Evolutionary conservation across 768 basidiomycete species (phyloP), one percentile per base, ranked within the genome.

Genomic region (Suillus decipiens): DNA sequence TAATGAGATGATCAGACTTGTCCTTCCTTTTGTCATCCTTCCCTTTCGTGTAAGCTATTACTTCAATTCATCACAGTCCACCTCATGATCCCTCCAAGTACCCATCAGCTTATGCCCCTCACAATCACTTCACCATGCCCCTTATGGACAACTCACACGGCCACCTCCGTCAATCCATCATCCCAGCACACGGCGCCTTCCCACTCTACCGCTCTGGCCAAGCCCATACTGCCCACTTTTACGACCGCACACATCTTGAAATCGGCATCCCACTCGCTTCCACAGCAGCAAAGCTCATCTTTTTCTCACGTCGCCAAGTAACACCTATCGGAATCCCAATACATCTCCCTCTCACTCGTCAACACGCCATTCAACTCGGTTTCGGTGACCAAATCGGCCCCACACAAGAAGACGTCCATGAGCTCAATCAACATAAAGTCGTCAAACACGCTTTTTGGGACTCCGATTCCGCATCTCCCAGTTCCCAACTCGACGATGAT

Each of bases 231-330:
- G 72, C 74, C 12, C 42, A 69, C 6, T 66, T 76, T 37, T 77
- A 79, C 61, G 71, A 75, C 47, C 66, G 66, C 5, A 69, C 77
- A 7, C 76, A 62, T 9, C 53, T 74, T 9, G 67, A 67, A 2
- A 66, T 73, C 17, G 64, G 63, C 28, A 48, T 72, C 1, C 88
- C 89, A 0, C 81, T 85, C 9, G 77, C 83, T 19, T 76, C 86
- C 31, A 68, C 79, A 37, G 83, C 89, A 0, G 90, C 90, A 0
- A 87, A 84, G 43, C 79, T 90, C 10, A 71, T 89, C 39, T 91
- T 84, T 75, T 81, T 89, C 54, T 78, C 86, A 11, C 82, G 86
- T 22, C 77, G 83, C 33, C 88, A 91, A 64, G 66, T 80, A 8
- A 68, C 74, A 3, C 77, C 81, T 0, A 78, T 89, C 64, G 69